Percentiles rank a stretch among this genome's conserved stretches.
phyloP scores from a whole-genome alignment of 2,329 filamentous ascomycete species.

The Claviceps purpurea region DNA sequence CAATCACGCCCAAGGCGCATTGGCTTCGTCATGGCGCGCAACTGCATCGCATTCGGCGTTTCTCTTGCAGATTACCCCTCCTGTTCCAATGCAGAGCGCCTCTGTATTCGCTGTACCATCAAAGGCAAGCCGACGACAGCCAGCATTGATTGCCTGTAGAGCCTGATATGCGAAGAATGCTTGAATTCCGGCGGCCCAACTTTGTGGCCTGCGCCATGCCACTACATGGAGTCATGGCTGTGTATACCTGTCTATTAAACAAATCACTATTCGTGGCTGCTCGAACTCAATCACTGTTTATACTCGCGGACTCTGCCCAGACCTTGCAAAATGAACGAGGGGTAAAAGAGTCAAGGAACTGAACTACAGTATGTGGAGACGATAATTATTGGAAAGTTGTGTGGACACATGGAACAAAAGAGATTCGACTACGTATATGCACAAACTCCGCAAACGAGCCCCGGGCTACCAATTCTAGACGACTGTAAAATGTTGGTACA shows the following conservation, averaged over 20 bases:
- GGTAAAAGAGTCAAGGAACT: background rate
- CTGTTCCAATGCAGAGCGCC: no score
- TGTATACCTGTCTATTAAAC: background rate
- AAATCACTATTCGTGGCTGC: background rate
- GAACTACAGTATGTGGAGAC: background rate
- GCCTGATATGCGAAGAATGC: background rate
- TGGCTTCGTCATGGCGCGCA: background rate
- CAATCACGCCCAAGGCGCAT: background rate
- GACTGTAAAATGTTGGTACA: slow-evolving; percentile 29
- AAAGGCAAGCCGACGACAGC: background rate
- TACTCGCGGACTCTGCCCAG: background rate
- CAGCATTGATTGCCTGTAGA: background rate
- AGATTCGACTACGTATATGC: slow-evolving; percentile 33
- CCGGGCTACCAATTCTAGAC: slow-evolving; percentile 23
- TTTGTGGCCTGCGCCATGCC: background rate
- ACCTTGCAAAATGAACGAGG: background rate
- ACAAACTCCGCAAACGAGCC: slow-evolving; percentile 21
- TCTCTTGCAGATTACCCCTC: background rate
- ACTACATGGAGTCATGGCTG: background rate
- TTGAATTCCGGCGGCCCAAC: background rate
- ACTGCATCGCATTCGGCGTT: background rate
- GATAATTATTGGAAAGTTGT: slow-evolving; percentile 1
- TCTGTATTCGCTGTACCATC: background rate
- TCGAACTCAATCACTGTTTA: background rate
- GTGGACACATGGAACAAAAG: slow-evolving; percentile 15